These are phyloP conservation scores for Sungouiella thailandica DNA, from an alignment of 805 yeast species.

Conservation along the genomic window DNA sequence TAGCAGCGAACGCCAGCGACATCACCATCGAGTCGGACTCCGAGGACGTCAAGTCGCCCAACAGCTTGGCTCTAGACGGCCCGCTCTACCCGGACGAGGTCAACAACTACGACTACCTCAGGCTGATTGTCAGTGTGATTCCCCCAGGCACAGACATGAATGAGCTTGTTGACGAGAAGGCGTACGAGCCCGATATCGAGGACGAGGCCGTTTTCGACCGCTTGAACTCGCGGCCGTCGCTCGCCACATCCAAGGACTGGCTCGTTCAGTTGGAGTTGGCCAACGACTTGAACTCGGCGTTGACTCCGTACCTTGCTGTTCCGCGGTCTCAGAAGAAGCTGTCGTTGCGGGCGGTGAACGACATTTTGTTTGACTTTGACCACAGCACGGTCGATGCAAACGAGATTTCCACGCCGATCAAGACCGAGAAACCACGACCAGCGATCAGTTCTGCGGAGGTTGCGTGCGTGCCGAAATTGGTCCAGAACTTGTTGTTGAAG, in stretches of 20 bases:
- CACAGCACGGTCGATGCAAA: constrained; percentile 12
- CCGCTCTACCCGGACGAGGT: constrained; percentile 10
- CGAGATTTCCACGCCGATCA: constrained; percentile 22
- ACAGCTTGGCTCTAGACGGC: constrained; percentile 10
- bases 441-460: background rate
- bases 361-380: constrained; percentile 44
- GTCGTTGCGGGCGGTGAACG: constrained; percentile 38
- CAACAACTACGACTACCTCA: constrained; percentile 28
- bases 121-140: constrained; percentile 27
- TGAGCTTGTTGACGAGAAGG: constrained; percentile 54
- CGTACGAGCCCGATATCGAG: constrained; percentile 61
- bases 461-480: constrained; percentile 9
- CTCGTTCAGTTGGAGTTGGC: constrained; percentile 54
- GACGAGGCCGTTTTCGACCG: constrained; percentile 30
- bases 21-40: constrained; percentile 27
- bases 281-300: constrained; percentile 38
- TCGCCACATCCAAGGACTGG: constrained; percentile 60
- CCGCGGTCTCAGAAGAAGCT: constrained; percentile 12
- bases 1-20: constrained; percentile 26
- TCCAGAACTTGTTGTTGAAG: constrained; percentile 18
- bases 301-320: constrained; percentile 25
- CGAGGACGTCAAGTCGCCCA: constrained; percentile 9
- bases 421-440: constrained; percentile 6
- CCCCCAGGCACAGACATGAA: constrained; percentile 26
- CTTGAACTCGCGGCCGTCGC: constrained; percentile 38